These are phyloP conservation scores for Triadica sebifera DNA, from an alignment of 345 rosid species.

Conservation along the genomic window DNA sequence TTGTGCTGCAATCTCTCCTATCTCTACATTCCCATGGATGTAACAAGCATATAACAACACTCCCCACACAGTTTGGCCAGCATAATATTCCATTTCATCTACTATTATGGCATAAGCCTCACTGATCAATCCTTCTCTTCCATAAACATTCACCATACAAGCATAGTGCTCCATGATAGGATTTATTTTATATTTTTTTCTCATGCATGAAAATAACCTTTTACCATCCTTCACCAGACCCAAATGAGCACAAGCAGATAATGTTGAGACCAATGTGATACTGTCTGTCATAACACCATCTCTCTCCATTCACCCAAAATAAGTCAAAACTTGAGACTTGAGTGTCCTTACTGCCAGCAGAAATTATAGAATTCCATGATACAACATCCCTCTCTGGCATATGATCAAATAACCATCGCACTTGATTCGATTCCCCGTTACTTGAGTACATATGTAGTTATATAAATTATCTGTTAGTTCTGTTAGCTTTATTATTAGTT, in stretches of 20 bases:
- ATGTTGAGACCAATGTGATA: slow-evolving; percentile 71
- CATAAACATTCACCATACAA: slow-evolving; percentile 79
- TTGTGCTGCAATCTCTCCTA: slow-evolving; percentile 67
- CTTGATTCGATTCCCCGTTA: slow-evolving; percentile 41
- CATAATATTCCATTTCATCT: slow-evolving; percentile 58
- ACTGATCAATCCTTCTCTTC: slow-evolving; percentile 58
- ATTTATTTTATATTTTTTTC: slow-evolving; percentile 38
- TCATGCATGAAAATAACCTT: slow-evolving; percentile 54
- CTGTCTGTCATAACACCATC: slow-evolving; percentile 45
- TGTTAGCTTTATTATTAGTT: too few relatives aligned
- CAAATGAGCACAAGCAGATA: slow-evolving; percentile 67
- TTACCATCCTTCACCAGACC: slow-evolving; percentile 70
- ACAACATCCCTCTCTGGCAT: slow-evolving; percentile 67
- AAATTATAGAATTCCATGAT: slow-evolving; percentile 84
- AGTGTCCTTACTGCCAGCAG: slow-evolving; percentile 50
- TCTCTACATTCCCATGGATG: slow-evolving; percentile 54
- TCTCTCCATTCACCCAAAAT: slow-evolving; percentile 61
- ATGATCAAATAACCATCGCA: slow-evolving; percentile 53
- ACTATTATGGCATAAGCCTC: slow-evolving; percentile 59
- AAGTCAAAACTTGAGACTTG: slow-evolving; percentile 48
- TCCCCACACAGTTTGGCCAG: slow-evolving; percentile 88
- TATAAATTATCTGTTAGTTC: too few relatives aligned
- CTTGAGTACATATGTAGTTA: too few relatives aligned
- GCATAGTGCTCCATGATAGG: slow-evolving; percentile 76
- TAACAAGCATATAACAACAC: slow-evolving; percentile 73